These are phyloP conservation scores for Nothopassalora personata DNA, from an alignment of 2,329 filamentous ascomycete genomes.

Conservation along the genomic window DNA sequence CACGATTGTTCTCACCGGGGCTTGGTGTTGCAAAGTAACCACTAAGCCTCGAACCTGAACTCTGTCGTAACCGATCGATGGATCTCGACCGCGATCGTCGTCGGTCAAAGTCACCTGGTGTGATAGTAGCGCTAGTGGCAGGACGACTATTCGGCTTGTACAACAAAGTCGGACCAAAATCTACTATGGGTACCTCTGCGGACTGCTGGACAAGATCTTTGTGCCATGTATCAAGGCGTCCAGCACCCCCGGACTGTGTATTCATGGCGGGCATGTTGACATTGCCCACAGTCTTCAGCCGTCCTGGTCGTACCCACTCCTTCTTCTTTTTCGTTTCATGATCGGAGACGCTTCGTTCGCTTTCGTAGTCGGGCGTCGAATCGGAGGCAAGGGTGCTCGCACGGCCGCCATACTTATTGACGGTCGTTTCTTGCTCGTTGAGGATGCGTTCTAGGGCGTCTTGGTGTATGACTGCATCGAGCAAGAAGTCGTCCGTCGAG, in stretches of 20 bases:
- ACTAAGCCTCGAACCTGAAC: conserved; percentile 19
- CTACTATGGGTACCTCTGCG: conserved; percentile 64
- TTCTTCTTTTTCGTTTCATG: conserved; percentile 42
- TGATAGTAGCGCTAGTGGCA: conserved; percentile 51
- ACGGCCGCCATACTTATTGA: conserved; percentile 15
- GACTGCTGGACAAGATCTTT: conserved; percentile 34
- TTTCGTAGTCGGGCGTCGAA: conserved; percentile 74
- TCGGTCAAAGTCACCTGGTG: conserved; percentile 28
- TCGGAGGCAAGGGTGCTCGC: conserved; percentile 29
- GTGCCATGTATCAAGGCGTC: conserved; percentile 30
- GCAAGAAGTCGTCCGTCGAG: conserved; percentile 20
- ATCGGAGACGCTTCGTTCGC: conserved; percentile 47
- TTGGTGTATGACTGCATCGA: conserved; percentile 38
- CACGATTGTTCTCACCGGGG: conserved; percentile 27
- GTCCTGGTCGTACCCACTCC: conserved; percentile 69
- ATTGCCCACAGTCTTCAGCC: conserved; percentile 69
- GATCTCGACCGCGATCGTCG: conserved; percentile 27
- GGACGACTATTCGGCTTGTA: conserved; percentile 54
- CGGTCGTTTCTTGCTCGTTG: conserved; percentile 16
- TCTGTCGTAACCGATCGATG: conserved; percentile 22
- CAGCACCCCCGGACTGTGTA: conserved; percentile 32
- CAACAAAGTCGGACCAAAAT: conserved; percentile 81
- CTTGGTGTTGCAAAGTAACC: conserved; percentile 19
- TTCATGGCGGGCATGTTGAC: conserved; percentile 41
- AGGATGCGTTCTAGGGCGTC: conserved; percentile 39